phyloP scores from a whole-genome alignment of 768 basidiomycete genomes.

The Boletus rufocinnamomeus region DNA sequence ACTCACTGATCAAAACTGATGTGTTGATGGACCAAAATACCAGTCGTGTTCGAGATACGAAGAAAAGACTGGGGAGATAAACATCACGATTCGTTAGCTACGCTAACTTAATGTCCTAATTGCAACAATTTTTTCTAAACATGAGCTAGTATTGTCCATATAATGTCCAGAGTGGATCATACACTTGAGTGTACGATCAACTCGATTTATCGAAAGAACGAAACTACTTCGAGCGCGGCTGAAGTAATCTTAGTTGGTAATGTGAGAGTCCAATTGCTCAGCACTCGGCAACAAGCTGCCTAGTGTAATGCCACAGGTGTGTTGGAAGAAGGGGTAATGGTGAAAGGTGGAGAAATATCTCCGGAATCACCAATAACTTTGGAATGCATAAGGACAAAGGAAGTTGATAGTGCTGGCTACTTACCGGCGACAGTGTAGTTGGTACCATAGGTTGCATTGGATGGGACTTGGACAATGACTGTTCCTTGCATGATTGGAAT shows the following conservation, averaged over 20 bases:
- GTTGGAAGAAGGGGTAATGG: conserved; percentile 37
- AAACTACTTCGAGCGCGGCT: conserved; percentile 4
- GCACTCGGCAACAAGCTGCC: background rate
- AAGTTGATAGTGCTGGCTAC: conserved; percentile 28
- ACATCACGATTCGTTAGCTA: background rate
- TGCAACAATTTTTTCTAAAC: background rate
- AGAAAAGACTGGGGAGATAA: background rate
- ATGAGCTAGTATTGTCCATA: conserved; percentile 1
- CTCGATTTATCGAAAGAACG: conserved; percentile 9
- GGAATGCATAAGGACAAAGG: background rate
- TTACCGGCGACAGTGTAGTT: conserved; percentile 66
- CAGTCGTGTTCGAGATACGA: background rate
- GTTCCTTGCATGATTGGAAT: conserved; percentile 55
- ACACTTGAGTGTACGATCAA: conserved; percentile 1
- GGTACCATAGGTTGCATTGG: conserved; percentile 37
- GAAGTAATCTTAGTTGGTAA: background rate
- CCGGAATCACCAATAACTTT: conserved; percentile 72
- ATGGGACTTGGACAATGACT: conserved; percentile 54
- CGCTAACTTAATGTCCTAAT: background rate
- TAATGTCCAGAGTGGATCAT: conserved; percentile 12
- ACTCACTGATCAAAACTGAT: background rate
- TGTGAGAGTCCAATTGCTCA: conserved; percentile 1
- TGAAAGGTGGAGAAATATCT: conserved; percentile 58
- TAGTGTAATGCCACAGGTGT: background rate
- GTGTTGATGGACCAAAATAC: background rate